Percentiles rank a stretch among this genome's conserved stretches.
Conservation (phyloP, 495 filamentous ascomycete genomes). For the Tuber magnatum region DNA sequence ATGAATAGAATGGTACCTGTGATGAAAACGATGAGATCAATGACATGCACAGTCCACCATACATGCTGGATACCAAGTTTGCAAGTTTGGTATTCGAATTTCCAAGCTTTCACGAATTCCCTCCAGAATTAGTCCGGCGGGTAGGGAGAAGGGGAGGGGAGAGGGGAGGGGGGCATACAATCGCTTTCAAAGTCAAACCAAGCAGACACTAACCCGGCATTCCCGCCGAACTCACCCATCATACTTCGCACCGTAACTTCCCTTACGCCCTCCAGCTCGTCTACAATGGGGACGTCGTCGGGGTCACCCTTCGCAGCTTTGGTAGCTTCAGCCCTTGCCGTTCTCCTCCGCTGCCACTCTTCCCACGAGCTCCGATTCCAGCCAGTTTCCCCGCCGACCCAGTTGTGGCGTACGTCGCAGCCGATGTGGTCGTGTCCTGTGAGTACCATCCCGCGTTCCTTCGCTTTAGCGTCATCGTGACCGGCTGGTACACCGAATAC, state of each 20-base stretch:
- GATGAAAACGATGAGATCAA: conserved; percentile 54
- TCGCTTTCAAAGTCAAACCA: conserved; percentile 69
- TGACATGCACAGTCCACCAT: conserved; percentile 83
- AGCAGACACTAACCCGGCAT: conserved; percentile 73
- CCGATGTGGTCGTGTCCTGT: conserved; percentile 94
- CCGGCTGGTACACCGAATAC: conserved; percentile 70
- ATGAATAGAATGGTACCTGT: conserved; percentile 25
- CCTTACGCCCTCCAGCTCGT: conserved; percentile 52
- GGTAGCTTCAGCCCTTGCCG: background rate
- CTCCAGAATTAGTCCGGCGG: background rate
- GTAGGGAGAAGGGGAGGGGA: background rate
- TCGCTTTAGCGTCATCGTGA: conserved; percentile 50
- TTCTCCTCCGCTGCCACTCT: conserved; percentile 38
- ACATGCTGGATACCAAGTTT: conserved; percentile 75
- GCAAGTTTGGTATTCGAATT: conserved; percentile 70
- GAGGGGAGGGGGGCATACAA: conserved; percentile 14
- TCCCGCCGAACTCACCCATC: conserved; percentile 92
- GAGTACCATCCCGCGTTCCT: conserved; percentile 66
- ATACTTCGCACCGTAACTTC: conserved; percentile 95
- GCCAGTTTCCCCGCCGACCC: conserved; percentile 41
- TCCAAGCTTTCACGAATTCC: conserved; percentile 56
- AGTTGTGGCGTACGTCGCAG: conserved; percentile 78
- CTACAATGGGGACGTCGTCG: conserved; percentile 37
- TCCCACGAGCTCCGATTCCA: conserved; percentile 18
- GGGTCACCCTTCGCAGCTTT: conserved; percentile 31